Evolutionary conservation across 768 basidiomycete genomes (phyloP).

Genomic region (Boletellus ananas): DNA sequence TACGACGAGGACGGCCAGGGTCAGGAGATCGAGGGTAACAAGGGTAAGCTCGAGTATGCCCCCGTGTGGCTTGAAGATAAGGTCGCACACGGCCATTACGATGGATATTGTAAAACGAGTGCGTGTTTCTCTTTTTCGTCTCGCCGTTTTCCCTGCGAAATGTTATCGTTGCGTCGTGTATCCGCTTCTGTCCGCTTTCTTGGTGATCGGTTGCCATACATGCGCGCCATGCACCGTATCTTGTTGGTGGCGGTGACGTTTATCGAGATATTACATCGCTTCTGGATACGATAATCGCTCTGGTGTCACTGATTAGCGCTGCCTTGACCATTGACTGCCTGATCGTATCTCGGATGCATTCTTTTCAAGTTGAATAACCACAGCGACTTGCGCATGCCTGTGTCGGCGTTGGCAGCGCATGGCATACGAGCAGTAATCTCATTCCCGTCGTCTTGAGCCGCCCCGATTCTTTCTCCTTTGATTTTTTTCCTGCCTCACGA

Average conservation of each 20-base stretch:
- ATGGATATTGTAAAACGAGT: constrained; percentile 98
- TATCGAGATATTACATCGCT: not conserved
- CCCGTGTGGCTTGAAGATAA: constrained; percentile 92
- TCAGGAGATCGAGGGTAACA: constrained; percentile 45
- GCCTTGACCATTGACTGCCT: not conserved
- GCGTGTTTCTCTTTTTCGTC: constrained; percentile 31
- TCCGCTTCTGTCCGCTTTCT: not conserved
- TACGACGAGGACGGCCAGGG: constrained; percentile 43
- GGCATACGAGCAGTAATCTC: constrained; percentile 1
- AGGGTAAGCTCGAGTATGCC: constrained; percentile 64
- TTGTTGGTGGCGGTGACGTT: not conserved
- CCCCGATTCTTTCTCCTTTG: not conserved
- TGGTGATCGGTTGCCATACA: constrained; percentile 12
- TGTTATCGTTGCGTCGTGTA: constrained; percentile 7
- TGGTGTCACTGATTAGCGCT: not conserved
- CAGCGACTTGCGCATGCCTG: not conserved
- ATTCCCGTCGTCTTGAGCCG: not conserved
- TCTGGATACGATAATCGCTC: constrained; percentile 1
- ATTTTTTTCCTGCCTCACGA: not conserved
- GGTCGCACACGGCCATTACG: constrained; percentile 90
- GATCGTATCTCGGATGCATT: constrained; percentile 3
- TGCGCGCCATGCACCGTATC: constrained; percentile 3
- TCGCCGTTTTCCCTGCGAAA: not conserved
- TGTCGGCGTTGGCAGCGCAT: not conserved
- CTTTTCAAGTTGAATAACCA: not conserved